Conservation (phyloP, 106 monocot genomes). For the Dactylorhiza incarnata region DNA sequence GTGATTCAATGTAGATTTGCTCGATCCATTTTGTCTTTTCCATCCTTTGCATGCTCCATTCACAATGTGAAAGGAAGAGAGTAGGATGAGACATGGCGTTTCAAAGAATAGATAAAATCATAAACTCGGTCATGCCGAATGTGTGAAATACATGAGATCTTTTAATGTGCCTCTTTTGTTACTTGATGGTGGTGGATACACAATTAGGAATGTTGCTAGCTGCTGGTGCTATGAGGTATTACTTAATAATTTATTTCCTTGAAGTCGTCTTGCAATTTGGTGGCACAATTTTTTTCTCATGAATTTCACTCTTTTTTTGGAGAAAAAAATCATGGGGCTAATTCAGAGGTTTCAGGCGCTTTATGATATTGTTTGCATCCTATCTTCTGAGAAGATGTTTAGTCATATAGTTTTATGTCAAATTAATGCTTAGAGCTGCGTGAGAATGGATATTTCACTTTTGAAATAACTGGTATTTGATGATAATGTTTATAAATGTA, state of each 20-base stretch:
- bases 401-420: not conserved
- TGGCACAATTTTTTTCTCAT: not conserved
- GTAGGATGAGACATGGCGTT: too few relatives aligned
- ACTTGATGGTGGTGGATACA: constrained; percentile 71
- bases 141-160: constrained; percentile 64
- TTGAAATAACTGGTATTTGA: too few relatives aligned
- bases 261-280: not conserved
- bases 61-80: too few relatives aligned
- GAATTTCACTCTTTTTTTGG: not conserved
- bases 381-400: not conserved
- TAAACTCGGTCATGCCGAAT: constrained; percentile 69
- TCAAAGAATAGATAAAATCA: too few relatives aligned
- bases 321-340: not conserved
- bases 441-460: too few relatives aligned
- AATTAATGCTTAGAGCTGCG: too few relatives aligned
- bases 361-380: not conserved
- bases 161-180: constrained; percentile 63
- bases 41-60: too few relatives aligned
- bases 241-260: not conserved
- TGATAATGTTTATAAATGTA: too few relatives aligned
- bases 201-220: constrained; percentile 67
- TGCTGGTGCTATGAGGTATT: constrained; percentile 76
- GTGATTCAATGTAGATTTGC: too few relatives aligned
- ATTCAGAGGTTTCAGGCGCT: not conserved
- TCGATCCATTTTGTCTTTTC: too few relatives aligned